phyloP scores from a whole-genome alignment of 2,329 filamentous ascomycete species.

The Fusarium beomiforme region DNA sequence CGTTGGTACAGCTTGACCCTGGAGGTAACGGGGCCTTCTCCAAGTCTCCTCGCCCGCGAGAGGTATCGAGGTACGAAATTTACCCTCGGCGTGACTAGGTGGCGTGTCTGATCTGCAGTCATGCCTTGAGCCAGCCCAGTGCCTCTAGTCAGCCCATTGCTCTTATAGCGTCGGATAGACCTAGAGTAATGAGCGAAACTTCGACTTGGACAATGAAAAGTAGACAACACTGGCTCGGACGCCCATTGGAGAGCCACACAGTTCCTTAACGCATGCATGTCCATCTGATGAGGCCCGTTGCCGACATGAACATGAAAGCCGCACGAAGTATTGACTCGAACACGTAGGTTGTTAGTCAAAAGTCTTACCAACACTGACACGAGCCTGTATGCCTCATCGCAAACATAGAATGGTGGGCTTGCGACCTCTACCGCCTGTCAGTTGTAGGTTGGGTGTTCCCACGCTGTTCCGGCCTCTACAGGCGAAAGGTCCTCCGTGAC shows the following conservation, averaged over 20 bases:
- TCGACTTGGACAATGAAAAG: constrained; percentile 49
- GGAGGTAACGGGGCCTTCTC: constrained; percentile 32
- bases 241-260: constrained; percentile 49
- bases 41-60: constrained; percentile 40
- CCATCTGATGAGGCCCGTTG: constrained; percentile 46
- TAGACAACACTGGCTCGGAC: constrained; percentile 49
- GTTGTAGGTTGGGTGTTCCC: not conserved
- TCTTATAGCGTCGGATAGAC: constrained; percentile 19
- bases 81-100: not conserved
- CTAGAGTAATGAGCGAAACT: constrained; percentile 3
- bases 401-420: constrained; percentile 48
- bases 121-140: constrained; percentile 1
- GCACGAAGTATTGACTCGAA: constrained; percentile 47
- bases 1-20: not conserved
- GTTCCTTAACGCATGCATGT: constrained; percentile 42
- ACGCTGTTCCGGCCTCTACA: not conserved
- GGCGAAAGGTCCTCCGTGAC: constrained; percentile 12
- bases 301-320: constrained; percentile 53
- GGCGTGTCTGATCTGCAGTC: constrained; percentile 2
- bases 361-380: constrained; percentile 46
- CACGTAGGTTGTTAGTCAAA: constrained; percentile 45
- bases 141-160: not conserved
- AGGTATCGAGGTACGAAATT: constrained; percentile 20
- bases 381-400: constrained; percentile 41
- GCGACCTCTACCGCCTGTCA: constrained; percentile 47